Conservation (phyloP, 2,329 filamentous ascomycete species). For the Calycina herbarum region DNA sequence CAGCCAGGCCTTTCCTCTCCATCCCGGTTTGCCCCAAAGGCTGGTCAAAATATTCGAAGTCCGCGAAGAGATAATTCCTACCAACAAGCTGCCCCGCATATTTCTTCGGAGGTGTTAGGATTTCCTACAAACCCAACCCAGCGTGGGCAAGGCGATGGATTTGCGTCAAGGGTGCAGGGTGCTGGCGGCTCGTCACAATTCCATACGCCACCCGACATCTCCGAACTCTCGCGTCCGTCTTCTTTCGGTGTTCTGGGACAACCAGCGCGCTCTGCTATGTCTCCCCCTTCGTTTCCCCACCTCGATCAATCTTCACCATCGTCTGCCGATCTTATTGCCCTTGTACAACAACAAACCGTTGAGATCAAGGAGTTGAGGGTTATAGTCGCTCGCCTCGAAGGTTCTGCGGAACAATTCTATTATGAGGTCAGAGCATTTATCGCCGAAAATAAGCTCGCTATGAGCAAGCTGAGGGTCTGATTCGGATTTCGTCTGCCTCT, state of each 20-base stretch:
- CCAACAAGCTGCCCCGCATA: neutral
- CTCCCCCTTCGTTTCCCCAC: neutral
- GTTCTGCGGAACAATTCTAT: too few species aligned
- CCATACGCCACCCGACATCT: neutral
- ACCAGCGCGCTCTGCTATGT: too few species aligned
- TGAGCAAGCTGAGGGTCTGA: too few species aligned
- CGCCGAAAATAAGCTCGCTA: too few species aligned
- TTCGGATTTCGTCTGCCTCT: too few species aligned
- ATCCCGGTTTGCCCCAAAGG: neutral
- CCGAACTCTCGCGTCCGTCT: too few species aligned
- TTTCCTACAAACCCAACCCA: too few species aligned
- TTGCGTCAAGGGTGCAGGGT: neutral
- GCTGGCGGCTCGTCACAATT: neutral
- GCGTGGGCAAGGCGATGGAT: neutral
- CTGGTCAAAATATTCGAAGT: neutral
- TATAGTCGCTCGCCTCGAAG: too few species aligned
- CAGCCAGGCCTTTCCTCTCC: neutral
- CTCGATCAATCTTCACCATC: neutral
- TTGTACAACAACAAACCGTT: neutral
- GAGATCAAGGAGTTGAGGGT: too few species aligned
- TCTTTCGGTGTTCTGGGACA: too few species aligned
- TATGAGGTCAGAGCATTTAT: too few species aligned
- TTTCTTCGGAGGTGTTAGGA: neutral
- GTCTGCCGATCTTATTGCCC: neutral
- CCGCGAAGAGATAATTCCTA: neutral